Percentiles rank a stretch among this genome's conserved stretches.
Evolutionary conservation across 2,329 filamentous ascomycete genomes (phyloP).

Genomic region (Aspergillus quadrilineatus): DNA sequence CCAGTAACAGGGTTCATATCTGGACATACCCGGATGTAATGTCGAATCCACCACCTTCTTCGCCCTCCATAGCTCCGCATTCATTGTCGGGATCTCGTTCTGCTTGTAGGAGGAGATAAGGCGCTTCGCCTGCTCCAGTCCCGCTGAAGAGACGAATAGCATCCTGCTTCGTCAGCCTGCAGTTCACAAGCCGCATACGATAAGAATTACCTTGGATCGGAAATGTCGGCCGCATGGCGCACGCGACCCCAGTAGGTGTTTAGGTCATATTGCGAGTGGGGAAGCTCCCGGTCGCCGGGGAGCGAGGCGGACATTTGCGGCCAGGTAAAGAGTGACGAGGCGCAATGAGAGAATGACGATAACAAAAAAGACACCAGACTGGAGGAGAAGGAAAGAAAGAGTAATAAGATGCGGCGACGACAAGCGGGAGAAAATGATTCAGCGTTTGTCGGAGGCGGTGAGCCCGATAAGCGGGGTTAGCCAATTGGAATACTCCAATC

Average conservation of each 20-base stretch:
- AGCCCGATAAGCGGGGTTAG: constrained; percentile 29
- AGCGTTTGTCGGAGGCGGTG: constrained; percentile 36
- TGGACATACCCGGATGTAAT: constrained; percentile 74
- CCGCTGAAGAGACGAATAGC: constrained; percentile 72
- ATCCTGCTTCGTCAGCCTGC: constrained; percentile 59
- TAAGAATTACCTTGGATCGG: constrained; percentile 77
- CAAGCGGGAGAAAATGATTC: constrained; percentile 19
- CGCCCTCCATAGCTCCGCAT: constrained; percentile 84
- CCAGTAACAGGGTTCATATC: too few relatives aligned
- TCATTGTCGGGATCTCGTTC: constrained; percentile 76
- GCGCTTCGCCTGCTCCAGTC: constrained; percentile 81
- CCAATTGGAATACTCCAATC: constrained; percentile 22
- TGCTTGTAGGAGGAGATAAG: constrained; percentile 84
- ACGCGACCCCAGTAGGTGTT: constrained; percentile 94
- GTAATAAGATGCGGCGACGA: neutral
- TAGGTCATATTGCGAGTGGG: constrained; percentile 88
- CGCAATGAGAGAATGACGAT: constrained; percentile 11
- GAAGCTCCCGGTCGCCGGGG: constrained; percentile 73
- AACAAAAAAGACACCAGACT: neutral
- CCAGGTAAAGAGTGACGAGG: constrained; percentile 3
- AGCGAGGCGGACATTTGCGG: constrained; percentile 59
- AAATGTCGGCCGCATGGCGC: constrained; percentile 80
- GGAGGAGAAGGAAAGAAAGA: constrained; percentile 3
- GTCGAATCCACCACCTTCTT: constrained; percentile 98
- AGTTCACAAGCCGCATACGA: neutral